Evolutionary conservation across 495 filamentous ascomycete species (phyloP).

Genomic region (Daldinia bambusicola): DNA sequence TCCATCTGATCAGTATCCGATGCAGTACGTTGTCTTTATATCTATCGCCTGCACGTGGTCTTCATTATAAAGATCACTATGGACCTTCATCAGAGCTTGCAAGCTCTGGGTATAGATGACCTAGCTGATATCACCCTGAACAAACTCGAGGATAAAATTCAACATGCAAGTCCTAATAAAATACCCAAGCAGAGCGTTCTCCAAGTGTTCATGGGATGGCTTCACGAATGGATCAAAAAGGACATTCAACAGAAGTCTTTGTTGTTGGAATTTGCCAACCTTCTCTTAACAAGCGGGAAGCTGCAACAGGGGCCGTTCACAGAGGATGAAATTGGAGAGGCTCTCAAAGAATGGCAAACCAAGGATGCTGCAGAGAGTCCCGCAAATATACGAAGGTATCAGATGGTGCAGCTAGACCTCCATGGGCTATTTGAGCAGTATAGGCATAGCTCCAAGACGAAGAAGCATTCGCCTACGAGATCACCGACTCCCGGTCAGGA

Average conservation of each 20-base stretch:
- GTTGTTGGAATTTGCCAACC: conserved; percentile 30
- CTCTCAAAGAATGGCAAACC: conserved; percentile 47
- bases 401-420: conserved; percentile 43
- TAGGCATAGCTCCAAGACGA: not conserved
- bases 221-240: conserved; percentile 46
- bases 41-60: not conserved
- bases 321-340: conserved; percentile 30
- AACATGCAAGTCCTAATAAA: not conserved
- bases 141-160: conserved; percentile 35
- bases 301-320: conserved; percentile 17
- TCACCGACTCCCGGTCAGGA: not conserved
- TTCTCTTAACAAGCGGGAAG: conserved; percentile 27
- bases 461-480: not conserved
- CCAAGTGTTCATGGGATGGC: conserved; percentile 47
- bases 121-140: conserved; percentile 36
- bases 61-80: conserved; percentile 17
- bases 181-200: conserved; percentile 33
- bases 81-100: conserved; percentile 8
- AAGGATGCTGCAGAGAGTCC: conserved; percentile 32
- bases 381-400: conserved; percentile 41
- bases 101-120: conserved; percentile 1
- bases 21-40: not conserved
- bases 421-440: conserved; percentile 14
- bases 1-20: not conserved
- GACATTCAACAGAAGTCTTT: conserved; percentile 41